Evolutionary conservation across 2,329 filamentous ascomycete genomes (phyloP), one percentile per base, ranked within the genome.

Genomic region (Chrysosporium keratinophilum): DNA sequence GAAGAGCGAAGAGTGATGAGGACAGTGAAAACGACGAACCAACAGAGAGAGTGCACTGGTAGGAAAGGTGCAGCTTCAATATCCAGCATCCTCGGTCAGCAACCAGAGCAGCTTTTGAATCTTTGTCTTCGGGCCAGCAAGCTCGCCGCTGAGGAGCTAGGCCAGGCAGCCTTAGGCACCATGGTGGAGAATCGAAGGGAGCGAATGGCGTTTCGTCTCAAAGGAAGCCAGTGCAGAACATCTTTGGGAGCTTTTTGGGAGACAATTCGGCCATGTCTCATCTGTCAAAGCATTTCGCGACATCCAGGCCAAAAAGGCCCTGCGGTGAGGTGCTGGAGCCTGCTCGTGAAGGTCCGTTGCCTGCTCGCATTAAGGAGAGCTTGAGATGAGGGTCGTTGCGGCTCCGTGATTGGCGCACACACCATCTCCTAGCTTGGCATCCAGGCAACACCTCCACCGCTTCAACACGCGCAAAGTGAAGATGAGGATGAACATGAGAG

Each of bases 131-230:
- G 5, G 12, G 23, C 14, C 42, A 33, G 14, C 5, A 20, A 39
- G 17, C 41, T 40, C 15, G 11, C 1, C 19, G n/a, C 7, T 19
- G 14, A 28, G 23, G 41, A 20, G 33, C 35, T 39, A 46, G 15
- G 41, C 34, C 20, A 52, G 50, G 50, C 50, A 52, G 23, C 50
- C 42, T 28, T 52, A 52, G 50, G 50, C 50, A 46, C 6, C 50
- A 52, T 39, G n/a, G 50, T 19, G 40, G 50, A 34, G 40, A 39
- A 33, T 37, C n/a, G 35, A 12, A 37, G 35, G 35, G 11, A 37
- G 35, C 35, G 35, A 37, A 37, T 37, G 11, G n/a, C 35, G n/a
- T 37, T n/a, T 37, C n/a, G n/a, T 37, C 35, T n/a, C 35, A 37
- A 37, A 3, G 3, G 11, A 12, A 4, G 35, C 37, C 9, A 33